Conservation (phyloP, 2,329 filamentous ascomycete genomes). For the Fusarium hainanense region DNA sequence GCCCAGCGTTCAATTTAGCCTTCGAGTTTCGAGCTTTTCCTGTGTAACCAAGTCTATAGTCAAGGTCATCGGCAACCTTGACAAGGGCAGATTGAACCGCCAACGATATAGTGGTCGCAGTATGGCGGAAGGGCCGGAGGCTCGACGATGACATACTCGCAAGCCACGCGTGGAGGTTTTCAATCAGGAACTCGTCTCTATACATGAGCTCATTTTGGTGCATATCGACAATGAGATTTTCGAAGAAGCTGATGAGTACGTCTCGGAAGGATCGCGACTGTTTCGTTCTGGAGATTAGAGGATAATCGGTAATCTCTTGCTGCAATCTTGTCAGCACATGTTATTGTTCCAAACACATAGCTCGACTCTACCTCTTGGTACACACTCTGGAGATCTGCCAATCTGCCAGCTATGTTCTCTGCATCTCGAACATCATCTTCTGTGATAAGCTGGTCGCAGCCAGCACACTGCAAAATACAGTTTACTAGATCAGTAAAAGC, state of each 20-base stretch:
- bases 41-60: slow-evolving; percentile 77
- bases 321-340: slow-evolving; percentile 51
- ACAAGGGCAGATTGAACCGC: slow-evolving; percentile 83
- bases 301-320: slow-evolving; percentile 89
- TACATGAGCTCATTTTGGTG: slow-evolving; percentile 87
- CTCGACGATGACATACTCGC: slow-evolving; percentile 89
- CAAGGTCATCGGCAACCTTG: slow-evolving; percentile 75
- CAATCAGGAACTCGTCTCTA: slow-evolving; percentile 78
- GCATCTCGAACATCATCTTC: slow-evolving; percentile 88
- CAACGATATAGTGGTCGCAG: slow-evolving; percentile 85
- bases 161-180: slow-evolving; percentile 91
- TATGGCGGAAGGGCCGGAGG: slow-evolving; percentile 92
- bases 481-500: slow-evolving; percentile 73
- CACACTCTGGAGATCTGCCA: slow-evolving; percentile 87
- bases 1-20: slow-evolving; percentile 81
- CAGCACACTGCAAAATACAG: slow-evolving; percentile 76
- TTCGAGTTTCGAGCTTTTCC: slow-evolving; percentile 80
- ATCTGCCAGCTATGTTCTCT: slow-evolving; percentile 82
- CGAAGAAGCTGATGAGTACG: slow-evolving; percentile 81
- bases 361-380: slow-evolving; percentile 74
- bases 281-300: slow-evolving; percentile 84
- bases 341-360: background rate
- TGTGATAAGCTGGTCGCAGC: slow-evolving; percentile 82
- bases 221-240: slow-evolving; percentile 78
- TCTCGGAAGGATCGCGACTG: slow-evolving; percentile 81